These are phyloP conservation scores for Entomortierella chlamydospora DNA, from an alignment of 192 early-diverging fungal species.

Conservation along the genomic window DNA sequence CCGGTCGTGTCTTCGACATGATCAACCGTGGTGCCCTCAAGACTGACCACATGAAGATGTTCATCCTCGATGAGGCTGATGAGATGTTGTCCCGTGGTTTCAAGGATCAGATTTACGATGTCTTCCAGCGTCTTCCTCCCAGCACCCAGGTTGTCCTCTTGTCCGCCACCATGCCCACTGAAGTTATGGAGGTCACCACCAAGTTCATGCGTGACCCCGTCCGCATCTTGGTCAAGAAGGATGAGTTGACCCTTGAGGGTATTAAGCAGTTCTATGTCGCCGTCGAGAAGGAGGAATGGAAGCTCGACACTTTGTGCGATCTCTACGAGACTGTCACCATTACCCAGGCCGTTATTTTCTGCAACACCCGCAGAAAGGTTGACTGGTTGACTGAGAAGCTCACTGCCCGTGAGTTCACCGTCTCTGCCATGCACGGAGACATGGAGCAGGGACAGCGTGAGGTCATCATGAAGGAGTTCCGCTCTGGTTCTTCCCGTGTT, in stretches of 20 bases:
- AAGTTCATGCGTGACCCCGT: slow-evolving; percentile 99
- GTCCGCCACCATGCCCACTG: slow-evolving; percentile 96
- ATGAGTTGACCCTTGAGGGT: slow-evolving; percentile 96
- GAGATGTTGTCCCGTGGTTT: slow-evolving; percentile 99
- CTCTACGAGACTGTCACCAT: slow-evolving; percentile 98
- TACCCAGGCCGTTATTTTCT: slow-evolving; percentile 99
- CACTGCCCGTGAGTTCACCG: slow-evolving; percentile 90
- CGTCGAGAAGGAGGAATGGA: slow-evolving; percentile 99
- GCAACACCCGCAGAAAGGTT: slow-evolving; percentile 99
- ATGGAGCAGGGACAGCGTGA: slow-evolving; percentile 98
- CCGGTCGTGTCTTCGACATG: slow-evolving; percentile 99
- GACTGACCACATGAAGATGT: slow-evolving; percentile 92
- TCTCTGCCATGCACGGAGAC: slow-evolving; percentile 99
- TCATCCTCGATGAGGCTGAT: slow-evolving; percentile 99
- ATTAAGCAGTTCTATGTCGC: slow-evolving; percentile 97
- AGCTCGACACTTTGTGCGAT: slow-evolving; percentile 98
- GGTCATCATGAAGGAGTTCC: slow-evolving; percentile 99
- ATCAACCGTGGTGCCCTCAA: slow-evolving; percentile 91
- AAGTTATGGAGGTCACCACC: slow-evolving; percentile 95
- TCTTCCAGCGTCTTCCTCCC: slow-evolving; percentile 92
- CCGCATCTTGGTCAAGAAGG: slow-evolving; percentile 98
- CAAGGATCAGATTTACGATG: slow-evolving; percentile 98
- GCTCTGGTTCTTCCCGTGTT: slow-evolving; percentile 95
- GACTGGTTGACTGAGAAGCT: slow-evolving; percentile 99
- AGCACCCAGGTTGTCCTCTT: slow-evolving; percentile 96